These are phyloP conservation scores for Pseudogymnoascus sp. DNA, from an alignment of 2,329 filamentous ascomycete genomes.

Conservation along the genomic window DNA sequence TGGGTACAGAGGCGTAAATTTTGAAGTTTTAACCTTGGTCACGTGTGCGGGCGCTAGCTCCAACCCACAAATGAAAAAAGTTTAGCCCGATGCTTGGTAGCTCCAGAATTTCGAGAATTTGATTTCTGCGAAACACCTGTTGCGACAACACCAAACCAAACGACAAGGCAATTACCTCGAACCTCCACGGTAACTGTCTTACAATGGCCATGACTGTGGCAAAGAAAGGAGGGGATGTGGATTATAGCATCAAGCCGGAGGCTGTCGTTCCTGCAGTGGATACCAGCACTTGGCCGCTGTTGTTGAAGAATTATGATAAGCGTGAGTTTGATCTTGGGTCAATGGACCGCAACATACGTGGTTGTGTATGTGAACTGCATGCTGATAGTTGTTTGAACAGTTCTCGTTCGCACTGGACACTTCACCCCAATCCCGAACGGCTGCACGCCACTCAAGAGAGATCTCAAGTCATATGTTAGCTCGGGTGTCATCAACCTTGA, in stretches of 20 bases:
- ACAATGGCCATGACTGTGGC: slow-evolving; percentile 42
- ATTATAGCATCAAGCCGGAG: slow-evolving; percentile 90
- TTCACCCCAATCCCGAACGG: slow-evolving; percentile 95
- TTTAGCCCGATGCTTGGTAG: slow-evolving; percentile 10
- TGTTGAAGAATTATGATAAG: slow-evolving; percentile 94
- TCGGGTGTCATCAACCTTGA: slow-evolving; percentile 98
- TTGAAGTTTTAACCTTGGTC: not conserved
- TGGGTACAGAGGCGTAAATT: not conserved
- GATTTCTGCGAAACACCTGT: slow-evolving; percentile 8
- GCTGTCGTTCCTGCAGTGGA: slow-evolving; percentile 70
- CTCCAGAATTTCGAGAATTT: slow-evolving; percentile 10
- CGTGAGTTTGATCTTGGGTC: slow-evolving; percentile 48
- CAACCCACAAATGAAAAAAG: slow-evolving; percentile 12
- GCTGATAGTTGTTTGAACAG: slow-evolving; percentile 38
- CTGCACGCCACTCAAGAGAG: slow-evolving; percentile 83
- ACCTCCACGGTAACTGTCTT: slow-evolving; percentile 17
- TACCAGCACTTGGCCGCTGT: slow-evolving; percentile 84
- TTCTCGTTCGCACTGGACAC: slow-evolving; percentile 88
- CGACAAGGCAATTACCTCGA: slow-evolving; percentile 11
- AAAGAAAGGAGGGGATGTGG: slow-evolving; percentile 53
- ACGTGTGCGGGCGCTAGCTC: slow-evolving; percentile 6
- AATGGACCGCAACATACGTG: not conserved
- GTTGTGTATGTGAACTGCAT: slow-evolving; percentile 16
- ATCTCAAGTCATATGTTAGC: slow-evolving; percentile 94
- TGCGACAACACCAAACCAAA: slow-evolving; percentile 10